phyloP scores from a whole-genome alignment of 352 stramenopile genomes.

The Pythium chondricola region DNA sequence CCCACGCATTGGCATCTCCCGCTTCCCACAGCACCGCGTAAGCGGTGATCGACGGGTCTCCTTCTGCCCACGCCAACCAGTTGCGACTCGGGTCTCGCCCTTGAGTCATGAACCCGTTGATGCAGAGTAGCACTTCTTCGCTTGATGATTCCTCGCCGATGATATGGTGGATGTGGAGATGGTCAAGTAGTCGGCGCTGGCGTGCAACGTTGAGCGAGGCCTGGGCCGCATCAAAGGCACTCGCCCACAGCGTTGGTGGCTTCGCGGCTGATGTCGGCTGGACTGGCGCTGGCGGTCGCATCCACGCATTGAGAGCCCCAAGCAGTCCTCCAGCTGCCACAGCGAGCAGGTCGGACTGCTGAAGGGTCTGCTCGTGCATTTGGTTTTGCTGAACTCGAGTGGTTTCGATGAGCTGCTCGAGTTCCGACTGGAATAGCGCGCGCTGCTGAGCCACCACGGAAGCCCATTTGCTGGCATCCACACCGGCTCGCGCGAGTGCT shows the following conservation, averaged over 20 bases:
- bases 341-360: conserved; percentile 51
- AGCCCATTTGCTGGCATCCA: neutral
- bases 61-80: conserved; percentile 47
- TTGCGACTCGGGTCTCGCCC: conserved; percentile 54
- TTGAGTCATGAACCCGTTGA: conserved; percentile 87
- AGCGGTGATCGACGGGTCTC: conserved; percentile 25
- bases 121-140: conserved; percentile 64
- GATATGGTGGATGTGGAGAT: conserved; percentile 56
- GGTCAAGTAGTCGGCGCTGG: conserved; percentile 58
- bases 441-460: conserved; percentile 12
- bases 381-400: conserved; percentile 50
- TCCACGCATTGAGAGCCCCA: conserved; percentile 65
- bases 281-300: conserved; percentile 22
- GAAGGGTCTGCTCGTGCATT: conserved; percentile 36
- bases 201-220: conserved; percentile 65
- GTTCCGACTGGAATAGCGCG: conserved; percentile 34
- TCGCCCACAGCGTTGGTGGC: conserved; percentile 48
- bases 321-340: conserved; percentile 53
- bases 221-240: conserved; percentile 65
- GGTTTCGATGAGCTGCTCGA: conserved; percentile 33
- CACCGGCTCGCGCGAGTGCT: neutral
- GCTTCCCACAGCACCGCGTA: conserved; percentile 80
- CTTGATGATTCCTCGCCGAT: conserved; percentile 51
- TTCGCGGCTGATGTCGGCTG: neutral
- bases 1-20: conserved; percentile 62